Percentiles rank a stretch among this genome's conserved stretches.
phyloP scores from a whole-genome alignment of 1,284 basidiomycete genomes.

The Sphagnurus paluster region DNA sequence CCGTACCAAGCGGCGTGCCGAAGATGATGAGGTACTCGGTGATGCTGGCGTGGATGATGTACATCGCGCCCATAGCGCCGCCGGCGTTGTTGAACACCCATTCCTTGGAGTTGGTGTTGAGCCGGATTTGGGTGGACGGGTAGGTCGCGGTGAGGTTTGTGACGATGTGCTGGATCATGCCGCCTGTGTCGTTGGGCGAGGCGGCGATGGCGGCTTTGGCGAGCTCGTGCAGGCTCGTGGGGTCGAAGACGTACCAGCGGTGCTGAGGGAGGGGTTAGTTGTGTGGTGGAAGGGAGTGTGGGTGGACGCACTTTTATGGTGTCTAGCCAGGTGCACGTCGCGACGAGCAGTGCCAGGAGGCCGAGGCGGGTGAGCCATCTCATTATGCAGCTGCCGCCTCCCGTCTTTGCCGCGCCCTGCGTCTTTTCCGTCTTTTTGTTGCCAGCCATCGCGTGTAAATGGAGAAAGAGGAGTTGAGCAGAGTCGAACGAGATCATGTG shows the following conservation, averaged over 20 bases:
- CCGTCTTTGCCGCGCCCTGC: background rate
- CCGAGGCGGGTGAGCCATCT: constrained; percentile 51
- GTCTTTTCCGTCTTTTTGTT: constrained; percentile 6
- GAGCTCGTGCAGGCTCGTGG: constrained; percentile 62
- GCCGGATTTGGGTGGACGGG: constrained; percentile 49
- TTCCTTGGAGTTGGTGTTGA: constrained; percentile 71
- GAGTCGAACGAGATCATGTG: constrained; percentile 20
- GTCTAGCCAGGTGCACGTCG: constrained; percentile 51
- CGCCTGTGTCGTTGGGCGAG: constrained; percentile 59
- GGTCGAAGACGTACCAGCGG: constrained; percentile 74
- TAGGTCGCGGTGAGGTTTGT: constrained; percentile 72
- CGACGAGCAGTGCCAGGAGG: constrained; percentile 40
- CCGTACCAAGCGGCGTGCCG: constrained; percentile 93
- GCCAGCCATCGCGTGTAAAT: constrained; percentile 9
- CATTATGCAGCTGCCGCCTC: constrained; percentile 11
- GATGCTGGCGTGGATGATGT: constrained; percentile 91
- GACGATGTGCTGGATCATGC: constrained; percentile 79
- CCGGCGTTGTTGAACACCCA: constrained; percentile 99
- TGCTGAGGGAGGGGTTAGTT: constrained; percentile 31
- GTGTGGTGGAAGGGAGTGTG: background rate
- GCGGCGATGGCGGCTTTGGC: constrained; percentile 69
- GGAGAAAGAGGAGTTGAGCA: background rate
- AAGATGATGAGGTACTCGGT: constrained; percentile 96
- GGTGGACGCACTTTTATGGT: constrained; percentile 50
- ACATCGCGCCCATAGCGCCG: constrained; percentile 99